Base-by-base conservation (phyloP, 148 eudicot genomes). In the Spergularia marina region DNA sequence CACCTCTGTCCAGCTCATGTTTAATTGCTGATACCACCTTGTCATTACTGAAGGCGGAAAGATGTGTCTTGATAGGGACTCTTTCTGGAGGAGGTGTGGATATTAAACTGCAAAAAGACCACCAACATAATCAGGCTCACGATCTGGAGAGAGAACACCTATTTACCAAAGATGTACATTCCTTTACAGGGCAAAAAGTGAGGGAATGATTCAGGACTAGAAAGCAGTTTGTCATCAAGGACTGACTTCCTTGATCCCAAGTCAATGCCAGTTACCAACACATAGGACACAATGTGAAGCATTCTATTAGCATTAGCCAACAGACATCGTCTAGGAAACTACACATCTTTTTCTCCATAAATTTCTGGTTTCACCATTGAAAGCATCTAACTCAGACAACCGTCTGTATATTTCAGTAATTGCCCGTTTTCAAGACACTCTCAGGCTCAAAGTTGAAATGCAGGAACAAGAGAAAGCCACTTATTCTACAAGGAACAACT, bases 31-130 rank as follows among this genome's bases (percentile, higher is more conserved):
- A 88, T 78, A 85, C 78, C 68, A 90, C 96, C 71, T 87, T 92
- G 63, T 88, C 96, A 77, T 86, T 74, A 64, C 89, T 85, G 81
- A 71, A 90, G 44, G 96, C 91, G 63, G 92, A 87, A 79, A 95
- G 99, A 74, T 89, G 90, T 70, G 99, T 90, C 80, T 84, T 95
- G 68, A 95, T 95, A 55, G 99, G 99, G 79, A 95, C 94, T 86
- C 99, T 89, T 87, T 95, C 96, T 23, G 99, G 99, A 71, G 99
- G 99, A 65, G 99, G 94, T 67, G 99, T 95, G 49, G 97, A 82
- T 73, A 95, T 95, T 76, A 95, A 88, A 85, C 97, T 92, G 90
- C 81, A 69, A 67, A 72, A 17, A 68, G 70, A 73, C 51, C 10
- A 60, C 39, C 44, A 15, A 64, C 15, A 58, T 80, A 8, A 57